Base-by-base conservation (phyloP, 768 basidiomycete genomes). In the Mycena floridula region DNA sequence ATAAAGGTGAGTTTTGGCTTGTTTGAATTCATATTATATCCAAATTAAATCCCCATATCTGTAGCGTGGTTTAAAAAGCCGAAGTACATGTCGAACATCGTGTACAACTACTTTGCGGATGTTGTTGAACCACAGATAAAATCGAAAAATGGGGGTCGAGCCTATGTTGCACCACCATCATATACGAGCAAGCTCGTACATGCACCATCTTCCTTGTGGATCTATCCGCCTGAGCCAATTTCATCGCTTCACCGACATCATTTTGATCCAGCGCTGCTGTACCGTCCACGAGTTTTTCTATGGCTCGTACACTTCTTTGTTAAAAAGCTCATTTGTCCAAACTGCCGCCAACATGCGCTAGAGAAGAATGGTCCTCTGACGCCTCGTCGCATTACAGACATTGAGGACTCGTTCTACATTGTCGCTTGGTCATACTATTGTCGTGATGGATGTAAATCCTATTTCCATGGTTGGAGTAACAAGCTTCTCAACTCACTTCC, bases 401-500 rank as follows among this genome's bases (percentile, higher is more conserved):
- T 35, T 18, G 32, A 35, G 32, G 32, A 16, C 46, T 57, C 5
- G 7, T 60, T 58, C 37, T 58, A 54, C 24, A 53, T 60, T 40
- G 44, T 60, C 21, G 37, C 57, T 0, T 56, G 59, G 59, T 35
- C 22, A 20, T 60, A 58, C 16, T 60, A 58, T 40, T 58, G 59
- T 32, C 47, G 54, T 2, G 32, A 54, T 7, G 37, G 50, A 1
- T 60, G 57, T 24, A 27, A 26, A 13, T 18, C 45, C 2, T 39
- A 52, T 39, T 56, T 51, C 25, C 47, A 50, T 4, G 52, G 54
- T 5, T 56, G 57, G 53, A 42, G 32, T 6, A 11, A 35, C 8
- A 11, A 37, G 28, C 45, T 58, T 13, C 7, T 54, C 9, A 9
- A 27, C 1, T 53, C 55, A 12, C 49, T 58, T 9, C 54, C 54